Percentiles rank a stretch among this genome's conserved stretches.
These are phyloP conservation scores for Austroboletus novae-zelandiae DNA, from an alignment of 1,284 basidiomycete genomes.

Conservation along the genomic window DNA sequence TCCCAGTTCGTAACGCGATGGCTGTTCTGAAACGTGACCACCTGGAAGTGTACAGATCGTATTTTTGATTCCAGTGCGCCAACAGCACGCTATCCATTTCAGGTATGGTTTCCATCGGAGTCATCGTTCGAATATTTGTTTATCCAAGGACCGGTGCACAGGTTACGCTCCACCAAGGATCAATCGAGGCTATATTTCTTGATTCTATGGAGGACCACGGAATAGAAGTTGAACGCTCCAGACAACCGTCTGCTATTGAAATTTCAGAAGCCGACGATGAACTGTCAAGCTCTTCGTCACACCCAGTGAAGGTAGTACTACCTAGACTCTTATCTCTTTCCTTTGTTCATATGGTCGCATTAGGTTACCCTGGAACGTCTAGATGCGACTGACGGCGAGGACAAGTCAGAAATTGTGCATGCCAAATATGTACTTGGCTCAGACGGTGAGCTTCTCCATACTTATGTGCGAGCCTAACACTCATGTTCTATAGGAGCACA, in stretches of 20 bases:
- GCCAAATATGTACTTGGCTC: conserved; percentile 61
- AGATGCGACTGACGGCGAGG: conserved; percentile 16
- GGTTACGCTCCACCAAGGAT: conserved; percentile 70
- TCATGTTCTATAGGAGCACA: conserved; percentile 53
- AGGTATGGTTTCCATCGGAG: conserved; percentile 35
- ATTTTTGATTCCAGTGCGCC: conserved; percentile 56
- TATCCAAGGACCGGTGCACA: conserved; percentile 20
- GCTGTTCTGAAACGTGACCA: not conserved
- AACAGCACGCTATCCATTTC: conserved; percentile 61
- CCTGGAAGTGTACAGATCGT: conserved; percentile 51
- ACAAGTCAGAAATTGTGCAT: conserved; percentile 9
- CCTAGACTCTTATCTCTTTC: not conserved
- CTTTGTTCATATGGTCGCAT: not conserved
- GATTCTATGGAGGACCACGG: conserved; percentile 54
- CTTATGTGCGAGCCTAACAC: not conserved
- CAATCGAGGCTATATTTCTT: conserved; percentile 65
- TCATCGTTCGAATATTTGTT: not conserved
- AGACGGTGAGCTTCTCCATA: conserved; percentile 41
- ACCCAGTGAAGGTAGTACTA: conserved; percentile 48
- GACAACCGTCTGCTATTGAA: conserved; percentile 51
- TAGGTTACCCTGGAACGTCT: conserved; percentile 38
- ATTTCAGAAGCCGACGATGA: conserved; percentile 42
- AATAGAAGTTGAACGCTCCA: conserved; percentile 54
- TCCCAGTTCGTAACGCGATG: not conserved
- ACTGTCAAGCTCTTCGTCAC: conserved; percentile 42